Conservation (phyloP, 2,329 filamentous ascomycete species). For the Nannizziopsis barbatae region DNA sequence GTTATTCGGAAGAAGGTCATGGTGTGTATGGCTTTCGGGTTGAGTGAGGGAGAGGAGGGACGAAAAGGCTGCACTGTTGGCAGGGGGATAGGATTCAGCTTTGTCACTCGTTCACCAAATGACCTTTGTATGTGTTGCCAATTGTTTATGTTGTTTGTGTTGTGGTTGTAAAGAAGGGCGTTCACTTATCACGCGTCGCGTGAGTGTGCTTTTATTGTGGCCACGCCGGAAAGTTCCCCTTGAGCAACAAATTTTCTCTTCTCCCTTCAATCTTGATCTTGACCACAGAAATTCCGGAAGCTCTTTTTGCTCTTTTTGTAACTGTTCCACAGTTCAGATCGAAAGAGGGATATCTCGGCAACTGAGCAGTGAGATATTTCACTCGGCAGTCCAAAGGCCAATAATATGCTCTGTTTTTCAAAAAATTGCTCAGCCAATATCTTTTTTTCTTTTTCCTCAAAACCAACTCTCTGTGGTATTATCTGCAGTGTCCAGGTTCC, state of each 20-base stretch:
- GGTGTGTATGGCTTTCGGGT: constrained; percentile 4
- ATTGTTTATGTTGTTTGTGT: constrained; percentile 2
- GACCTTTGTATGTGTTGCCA: neutral
- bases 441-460: neutral
- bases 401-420: neutral
- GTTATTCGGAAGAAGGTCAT: constrained; percentile 88
- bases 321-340: no score
- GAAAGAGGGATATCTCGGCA: no score
- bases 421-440: neutral
- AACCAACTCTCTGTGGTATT: neutral
- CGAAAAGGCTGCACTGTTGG: neutral
- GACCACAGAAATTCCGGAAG: neutral
- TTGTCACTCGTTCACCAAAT: neutral
- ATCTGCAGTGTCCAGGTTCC: constrained; percentile 1
- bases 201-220: neutral
- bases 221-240: neutral
- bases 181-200: neutral
- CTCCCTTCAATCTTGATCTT: neutral
- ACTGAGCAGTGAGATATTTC: no score
- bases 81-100: neutral
- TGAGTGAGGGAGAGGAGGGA: neutral
- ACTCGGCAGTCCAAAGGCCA: no score
- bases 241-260: neutral
- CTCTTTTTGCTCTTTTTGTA: no score
- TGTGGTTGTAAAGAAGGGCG: neutral